Conservation (phyloP, 441 rosid species). For the Francoa sonchifolia region DNA sequence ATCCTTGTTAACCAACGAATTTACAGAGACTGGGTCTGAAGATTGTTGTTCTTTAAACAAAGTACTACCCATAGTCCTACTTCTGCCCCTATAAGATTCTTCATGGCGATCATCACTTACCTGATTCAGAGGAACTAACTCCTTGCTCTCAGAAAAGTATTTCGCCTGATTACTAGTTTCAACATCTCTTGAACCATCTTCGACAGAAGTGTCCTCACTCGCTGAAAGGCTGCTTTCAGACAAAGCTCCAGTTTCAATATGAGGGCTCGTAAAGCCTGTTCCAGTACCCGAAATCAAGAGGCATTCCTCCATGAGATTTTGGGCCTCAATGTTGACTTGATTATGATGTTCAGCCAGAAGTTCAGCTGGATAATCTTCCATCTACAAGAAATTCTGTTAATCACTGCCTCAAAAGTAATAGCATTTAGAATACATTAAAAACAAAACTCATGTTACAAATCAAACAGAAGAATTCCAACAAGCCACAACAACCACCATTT, state of each 20-base stretch:
- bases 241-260: conserved; percentile 23
- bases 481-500: no score
- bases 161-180: conserved; percentile 17
- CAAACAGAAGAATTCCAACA: neutral
- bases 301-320: conserved; percentile 16
- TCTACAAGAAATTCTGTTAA: conserved; percentile 19
- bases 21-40: conserved; percentile 33
- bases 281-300: conserved; percentile 17
- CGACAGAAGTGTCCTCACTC: conserved; percentile 15
- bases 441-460: neutral
- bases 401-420: no score
- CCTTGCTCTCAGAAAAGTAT: conserved; percentile 26
- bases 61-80: conserved; percentile 30
- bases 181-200: conserved; percentile 16
- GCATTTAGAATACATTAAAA: conserved; percentile 9
- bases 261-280: conserved; percentile 17
- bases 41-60: conserved; percentile 30
- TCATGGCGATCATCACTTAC: conserved; percentile 26
- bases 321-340: conserved; percentile 15
- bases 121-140: conserved; percentile 26
- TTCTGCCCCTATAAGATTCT: conserved; percentile 27
- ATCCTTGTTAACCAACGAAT: conserved; percentile 32
- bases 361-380: conserved; percentile 29
- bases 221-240: conserved; percentile 19
- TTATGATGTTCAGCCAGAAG: conserved; percentile 16